Percentiles rank a stretch among this genome's conserved stretches.
These are phyloP conservation scores for Colletotrichum aenigma DNA, from an alignment of 2,329 filamentous ascomycete species.

Conservation along the genomic window DNA sequence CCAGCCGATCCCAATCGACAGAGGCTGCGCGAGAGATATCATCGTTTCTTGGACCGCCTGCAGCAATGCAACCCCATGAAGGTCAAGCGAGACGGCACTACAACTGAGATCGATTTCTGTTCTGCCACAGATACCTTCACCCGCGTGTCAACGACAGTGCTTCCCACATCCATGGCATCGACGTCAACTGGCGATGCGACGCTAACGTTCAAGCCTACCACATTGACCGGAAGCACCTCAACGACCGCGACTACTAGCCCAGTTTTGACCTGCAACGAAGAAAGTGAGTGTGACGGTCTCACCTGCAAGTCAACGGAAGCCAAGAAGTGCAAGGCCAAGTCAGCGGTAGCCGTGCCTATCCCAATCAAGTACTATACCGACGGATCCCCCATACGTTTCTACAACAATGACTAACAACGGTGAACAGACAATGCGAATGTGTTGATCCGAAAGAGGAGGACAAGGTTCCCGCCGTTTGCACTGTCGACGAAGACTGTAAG, in stretches of 20 bases:
- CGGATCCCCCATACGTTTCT: fast-evolving
- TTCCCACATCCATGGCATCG: neutral
- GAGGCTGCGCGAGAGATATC: too few relatives aligned
- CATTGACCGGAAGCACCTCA: neutral
- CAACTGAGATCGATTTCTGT: neutral
- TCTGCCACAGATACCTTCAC: neutral
- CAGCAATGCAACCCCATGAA: too few relatives aligned
- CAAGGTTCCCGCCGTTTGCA: neutral
- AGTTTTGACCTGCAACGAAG: too few relatives aligned
- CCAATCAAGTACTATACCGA: neutral
- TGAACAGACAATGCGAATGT: neutral
- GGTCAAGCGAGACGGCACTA: neutral
- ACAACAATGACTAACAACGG: neutral
- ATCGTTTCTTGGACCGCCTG: too few relatives aligned
- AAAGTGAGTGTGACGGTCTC: neutral
- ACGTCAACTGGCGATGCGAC: neutral
- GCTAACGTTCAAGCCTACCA: neutral
- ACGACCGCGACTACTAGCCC: too few relatives aligned
- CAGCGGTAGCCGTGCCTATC: neutral
- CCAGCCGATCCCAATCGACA: too few relatives aligned
- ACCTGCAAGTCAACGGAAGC: neutral
- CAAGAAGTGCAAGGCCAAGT: neutral
- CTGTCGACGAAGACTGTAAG: neutral
- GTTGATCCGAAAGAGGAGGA: neutral
- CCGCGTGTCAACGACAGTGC: neutral